Evolutionary conservation across 257 asterid species (phyloP).

Genomic region (Ocimum tenuiflorum): DNA sequence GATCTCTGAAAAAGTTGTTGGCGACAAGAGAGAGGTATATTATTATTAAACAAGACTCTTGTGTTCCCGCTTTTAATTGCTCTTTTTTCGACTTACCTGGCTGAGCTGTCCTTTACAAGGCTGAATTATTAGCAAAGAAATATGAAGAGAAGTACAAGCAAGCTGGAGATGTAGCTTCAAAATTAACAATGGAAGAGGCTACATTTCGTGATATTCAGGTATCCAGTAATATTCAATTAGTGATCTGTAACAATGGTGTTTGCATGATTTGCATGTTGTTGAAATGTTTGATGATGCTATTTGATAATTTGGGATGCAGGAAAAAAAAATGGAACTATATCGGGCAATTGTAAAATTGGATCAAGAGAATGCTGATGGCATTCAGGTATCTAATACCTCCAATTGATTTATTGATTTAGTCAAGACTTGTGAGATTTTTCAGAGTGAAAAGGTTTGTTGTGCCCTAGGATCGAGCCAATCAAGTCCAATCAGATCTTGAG

Average conservation of each 20-base stretch:
- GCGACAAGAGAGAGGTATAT: constrained; percentile 81
- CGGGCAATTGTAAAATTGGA: constrained; percentile 75
- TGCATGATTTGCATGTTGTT: constrained; percentile 10
- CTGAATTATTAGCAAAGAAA: constrained; percentile 69
- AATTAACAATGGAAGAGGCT: constrained; percentile 87
- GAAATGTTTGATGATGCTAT: constrained; percentile 21
- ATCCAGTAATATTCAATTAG: constrained; percentile 8
- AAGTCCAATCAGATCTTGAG: constrained; percentile 73
- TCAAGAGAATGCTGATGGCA: constrained; percentile 58
- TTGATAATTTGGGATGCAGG: constrained; percentile 37
- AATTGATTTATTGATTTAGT: constrained; percentile 13
- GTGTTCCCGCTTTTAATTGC: not conserved
- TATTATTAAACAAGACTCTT: constrained; percentile 12
- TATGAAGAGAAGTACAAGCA: constrained; percentile 92
- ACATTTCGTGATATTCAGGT: constrained; percentile 98
- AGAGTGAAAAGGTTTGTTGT: constrained; percentile 18
- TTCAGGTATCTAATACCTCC: constrained; percentile 49
- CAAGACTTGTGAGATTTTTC: constrained; percentile 16
- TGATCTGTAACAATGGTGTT: not conserved
- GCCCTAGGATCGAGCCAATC: constrained; percentile 64
- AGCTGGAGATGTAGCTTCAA: constrained; percentile 89
- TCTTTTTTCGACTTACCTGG: constrained; percentile 21
- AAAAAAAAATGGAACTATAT: constrained; percentile 88
- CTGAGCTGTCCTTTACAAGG: constrained; percentile 42
- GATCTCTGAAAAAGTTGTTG: constrained; percentile 72